Conservation (phyloP, 2,329 filamentous ascomycete species). For the Ascochyta fabae region DNA sequence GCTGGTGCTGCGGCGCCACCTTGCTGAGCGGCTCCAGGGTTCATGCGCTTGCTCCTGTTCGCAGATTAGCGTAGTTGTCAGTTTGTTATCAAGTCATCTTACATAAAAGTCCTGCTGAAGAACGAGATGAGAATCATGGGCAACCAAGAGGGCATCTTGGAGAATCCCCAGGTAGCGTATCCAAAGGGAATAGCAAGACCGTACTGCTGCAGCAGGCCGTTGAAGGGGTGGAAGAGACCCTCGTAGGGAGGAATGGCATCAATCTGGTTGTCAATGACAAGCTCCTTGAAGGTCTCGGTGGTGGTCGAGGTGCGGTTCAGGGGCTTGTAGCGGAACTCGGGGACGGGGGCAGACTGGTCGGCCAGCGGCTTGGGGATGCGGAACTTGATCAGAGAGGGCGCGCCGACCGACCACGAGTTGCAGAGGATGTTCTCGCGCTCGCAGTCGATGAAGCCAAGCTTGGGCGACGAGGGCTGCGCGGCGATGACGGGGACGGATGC, state of each 20-base stretch:
- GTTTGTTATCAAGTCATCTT: conserved; percentile 45
- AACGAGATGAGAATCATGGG: conserved; percentile 80
- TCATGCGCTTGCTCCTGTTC: conserved; percentile 35
- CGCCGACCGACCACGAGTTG: conserved; percentile 72
- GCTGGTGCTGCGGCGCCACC: conserved; percentile 16
- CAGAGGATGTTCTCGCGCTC: conserved; percentile 77
- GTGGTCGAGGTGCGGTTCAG: conserved; percentile 75
- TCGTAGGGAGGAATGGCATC: conserved; percentile 61
- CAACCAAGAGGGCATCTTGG: conserved; percentile 70
- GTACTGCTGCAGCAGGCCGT: conserved; percentile 69
- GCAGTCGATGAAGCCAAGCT: conserved; percentile 75
- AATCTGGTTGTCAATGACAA: conserved; percentile 66
- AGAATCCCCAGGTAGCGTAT: conserved; percentile 69
- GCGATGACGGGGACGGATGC: conserved; percentile 70
- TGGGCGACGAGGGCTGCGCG: conserved; percentile 65
- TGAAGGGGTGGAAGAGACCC: conserved; percentile 77
- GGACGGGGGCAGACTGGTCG: conserved; percentile 67
- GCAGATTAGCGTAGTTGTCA: conserved; percentile 16
- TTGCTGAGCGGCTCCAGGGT: conserved; percentile 19
- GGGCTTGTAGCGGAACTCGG: conserved; percentile 69
- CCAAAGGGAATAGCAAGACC: conserved; percentile 68
- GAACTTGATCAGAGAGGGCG: conserved; percentile 71
- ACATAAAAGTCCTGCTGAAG: conserved; percentile 77
- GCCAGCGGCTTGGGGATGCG: conserved; percentile 64
- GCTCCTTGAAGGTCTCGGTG: conserved; percentile 65